Evolutionary conservation across 306 rosid genomes (phyloP), one percentile per base, ranked within the genome.

Genomic region (Cucurbita pepo): DNA sequence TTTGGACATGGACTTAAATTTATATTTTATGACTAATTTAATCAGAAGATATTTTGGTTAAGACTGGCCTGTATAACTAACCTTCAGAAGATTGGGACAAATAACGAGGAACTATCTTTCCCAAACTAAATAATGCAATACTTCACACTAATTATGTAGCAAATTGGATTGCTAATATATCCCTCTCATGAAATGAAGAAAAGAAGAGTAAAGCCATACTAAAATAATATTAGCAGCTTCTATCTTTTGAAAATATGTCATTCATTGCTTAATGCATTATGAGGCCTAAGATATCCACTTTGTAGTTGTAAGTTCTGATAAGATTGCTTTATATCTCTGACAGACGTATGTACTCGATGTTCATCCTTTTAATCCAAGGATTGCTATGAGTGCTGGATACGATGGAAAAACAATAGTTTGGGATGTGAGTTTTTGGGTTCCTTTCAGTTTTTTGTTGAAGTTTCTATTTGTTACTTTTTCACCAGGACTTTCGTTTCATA

Each of bases 371-470:
- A 95, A 95, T 79, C 99, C 99, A 22, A 89, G 99, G 82, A 86
- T 95, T 75, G 99, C 97, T 69, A 95, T 95, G 99, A 95, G 99
- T 83, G 97, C 99, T 79, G 99, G 99, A 78, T 95, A 95, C 76
- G 99, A 95, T 72, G 99, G 99, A 79, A 86, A 82, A 82, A 95
- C 96, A 74, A 91, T 95, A 77, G 91, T 95, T 76, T 95, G 99
- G 99, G 99, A 95, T 91, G 99, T 95, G 77, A 95, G 99, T 87
- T 82, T 78, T 74, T 44, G 5, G 66, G 82, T 66, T 54, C 81
- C 36, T 47, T 78, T 77, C 81, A 69, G 63, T 81, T 9, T 56
- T 62, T 50, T 69, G 50, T 66, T 75, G 70, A 10, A 43, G 19
- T 77, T 74, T 62, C 6, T 34, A 38, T 70, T 75, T 77, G 58